Evolutionary conservation across 2,329 filamentous ascomycete genomes (phyloP), one percentile per base, ranked within the genome.

Genomic region (Pestalotiopsis sp.): DNA sequence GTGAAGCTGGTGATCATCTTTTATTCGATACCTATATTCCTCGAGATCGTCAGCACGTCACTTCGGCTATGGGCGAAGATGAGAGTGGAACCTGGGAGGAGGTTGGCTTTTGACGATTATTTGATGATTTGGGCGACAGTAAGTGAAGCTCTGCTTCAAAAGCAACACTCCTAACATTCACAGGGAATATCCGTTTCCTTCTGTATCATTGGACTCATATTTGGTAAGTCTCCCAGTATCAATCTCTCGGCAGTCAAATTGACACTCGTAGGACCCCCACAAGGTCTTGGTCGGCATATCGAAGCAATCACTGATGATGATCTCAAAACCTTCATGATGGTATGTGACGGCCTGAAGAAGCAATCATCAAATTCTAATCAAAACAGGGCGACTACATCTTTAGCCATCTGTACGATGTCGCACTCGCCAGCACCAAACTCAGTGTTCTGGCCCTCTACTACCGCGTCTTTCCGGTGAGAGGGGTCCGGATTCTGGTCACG

Each of bases 71-170:
- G 66, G 68, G 71, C 73, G n/a, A 74, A 75, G 56, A 68, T 68
- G 25, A 70, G 70, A 64, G 68, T 70, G 7, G 63, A 64, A 23
- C 69, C 72, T 7, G 71, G 73, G 25, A 68, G 69, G 14, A 58
- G 57, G 12, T 56, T 74, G 4, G 68, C 71, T 13, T 75, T 71
- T 45, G 75, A 77, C 38, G 75, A 77, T 38, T 75, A 74, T 64
- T 66, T 77, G 23, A 76, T 76, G 27, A 65, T 74, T 12, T 76
- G 73, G 71, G 75, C 75, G 59, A 76, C 75, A 13, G 74, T 76
- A 71, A 31, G 74, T 68, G 67, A 59, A 6, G 12, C n/a, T n/a
- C n/a, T n/a, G n/a, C n/a, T 20, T 14, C 11, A 36, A 13, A 2
- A 9, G 14, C 4, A 59, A 1, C 11, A 59, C 14, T 36, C 11